These are phyloP conservation scores for Diaporthe citri DNA, from an alignment of 2,329 filamentous ascomycete genomes.

Conservation along the genomic window DNA sequence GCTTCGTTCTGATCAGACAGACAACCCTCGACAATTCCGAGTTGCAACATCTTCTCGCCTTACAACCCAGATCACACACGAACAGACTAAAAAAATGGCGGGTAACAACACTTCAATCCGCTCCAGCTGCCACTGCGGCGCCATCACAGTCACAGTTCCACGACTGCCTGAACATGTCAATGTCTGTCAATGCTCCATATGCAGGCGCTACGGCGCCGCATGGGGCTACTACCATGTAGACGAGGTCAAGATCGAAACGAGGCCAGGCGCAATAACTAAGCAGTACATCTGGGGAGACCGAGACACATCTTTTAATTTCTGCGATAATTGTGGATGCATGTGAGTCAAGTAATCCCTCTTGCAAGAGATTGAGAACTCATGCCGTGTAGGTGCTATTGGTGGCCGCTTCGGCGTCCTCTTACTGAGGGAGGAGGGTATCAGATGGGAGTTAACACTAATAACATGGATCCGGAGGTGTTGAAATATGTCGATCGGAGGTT, in stretches of 20 bases:
- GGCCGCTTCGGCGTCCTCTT: not conserved
- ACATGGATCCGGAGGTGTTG: constrained; percentile 3
- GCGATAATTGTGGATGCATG: constrained; percentile 6
- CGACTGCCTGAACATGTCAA: constrained; percentile 43
- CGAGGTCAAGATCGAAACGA: constrained; percentile 44
- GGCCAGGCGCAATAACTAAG: not conserved
- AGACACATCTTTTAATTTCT: not conserved
- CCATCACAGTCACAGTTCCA: constrained; percentile 45
- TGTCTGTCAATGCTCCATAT: constrained; percentile 48
- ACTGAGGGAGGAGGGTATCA: not conserved
- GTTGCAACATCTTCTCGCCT: not conserved
- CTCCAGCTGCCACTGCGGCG: constrained; percentile 46
- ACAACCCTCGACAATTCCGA: not conserved
- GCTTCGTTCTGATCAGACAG: not conserved
- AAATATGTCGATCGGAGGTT: not conserved
- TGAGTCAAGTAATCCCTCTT: not conserved
- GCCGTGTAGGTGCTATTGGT: constrained; percentile 8
- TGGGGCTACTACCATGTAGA: constrained; percentile 47
- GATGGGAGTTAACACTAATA: constrained; percentile 6
- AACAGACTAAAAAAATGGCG: not conserved
- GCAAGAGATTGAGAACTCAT: not conserved
- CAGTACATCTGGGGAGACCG: constrained; percentile 12
- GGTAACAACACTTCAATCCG: not conserved
- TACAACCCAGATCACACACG: not conserved
- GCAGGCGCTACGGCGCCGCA: constrained; percentile 48